Evolutionary conservation across 192 early-diverging fungal genomes (phyloP), one percentile per base, ranked within the genome.

Genomic region (Backusella australiensis): DNA sequence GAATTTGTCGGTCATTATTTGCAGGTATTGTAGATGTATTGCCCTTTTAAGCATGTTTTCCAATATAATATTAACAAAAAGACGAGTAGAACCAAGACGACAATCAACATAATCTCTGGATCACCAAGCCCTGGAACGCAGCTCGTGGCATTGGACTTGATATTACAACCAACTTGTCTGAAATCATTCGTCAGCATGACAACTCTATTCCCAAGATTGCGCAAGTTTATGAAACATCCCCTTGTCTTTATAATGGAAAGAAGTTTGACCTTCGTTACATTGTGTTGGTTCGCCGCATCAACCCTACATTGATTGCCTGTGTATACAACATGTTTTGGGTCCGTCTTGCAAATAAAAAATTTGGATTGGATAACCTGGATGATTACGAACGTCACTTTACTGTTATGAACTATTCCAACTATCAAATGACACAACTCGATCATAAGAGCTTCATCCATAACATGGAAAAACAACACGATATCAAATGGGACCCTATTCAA

Each of bases 251-350:
- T 44, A 81, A 85, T 42, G 86, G 82, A 26, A 84, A 84, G 63
- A 87, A 87, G 66, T 87, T 87, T 32, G 81, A 85, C 38, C 65
- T 87, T 39, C 78, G 84, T 1, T 87, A 84, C 73, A 84, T 85
- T 81, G 86, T 84, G 1, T 66, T 85, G 5, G 49, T 87, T 69
- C 84, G 84, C 32, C 82, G 82, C n/a, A 77, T 78, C 35, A 74
- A 77, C 41, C 84, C 84, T 52, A 42, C 79, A 42, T 79, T 84
- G 78, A 21, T 78, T 42, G 75, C 72, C 1, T 71, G 68, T 68
- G 78, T 85, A 3, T 84, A 87, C 73, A 85, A 84, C 69, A 83
- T 82, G 82, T 87, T 87, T 74, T 85, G 84, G 84, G 81, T 85
- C 39, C 86, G 86, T 19, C 70, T 87, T 49, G 84, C 86, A 1